Conservation (phyloP, 2,329 filamentous ascomycete genomes). For the Trichoderma koningii region DNA sequence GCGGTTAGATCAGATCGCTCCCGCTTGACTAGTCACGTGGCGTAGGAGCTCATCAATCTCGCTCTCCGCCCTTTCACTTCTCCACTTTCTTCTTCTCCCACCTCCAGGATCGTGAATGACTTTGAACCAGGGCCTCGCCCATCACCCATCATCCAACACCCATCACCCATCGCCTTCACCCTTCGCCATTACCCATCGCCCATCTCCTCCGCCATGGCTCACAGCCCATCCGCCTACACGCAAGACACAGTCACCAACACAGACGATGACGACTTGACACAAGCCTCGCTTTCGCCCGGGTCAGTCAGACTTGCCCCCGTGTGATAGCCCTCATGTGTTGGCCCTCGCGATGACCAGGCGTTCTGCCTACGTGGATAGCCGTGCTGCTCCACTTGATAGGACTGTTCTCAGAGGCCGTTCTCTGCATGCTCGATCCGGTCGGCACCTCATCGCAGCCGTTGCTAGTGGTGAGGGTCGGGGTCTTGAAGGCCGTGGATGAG, state of each 20-base stretch:
- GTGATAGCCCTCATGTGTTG: slow-evolving; percentile 3
- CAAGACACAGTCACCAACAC: slow-evolving; percentile 4
- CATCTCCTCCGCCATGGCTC: background rate
- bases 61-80: slow-evolving; percentile 1
- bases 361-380: slow-evolving; percentile 10
- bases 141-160: background rate
- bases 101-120: background rate
- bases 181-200: background rate
- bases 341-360: background rate
- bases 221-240: slow-evolving; percentile 1
- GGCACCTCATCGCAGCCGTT: too few relatives aligned
- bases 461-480: too few relatives aligned
- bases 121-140: background rate
- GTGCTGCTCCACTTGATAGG: background rate
- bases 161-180: background rate
- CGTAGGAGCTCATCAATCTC: background rate
- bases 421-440: too few relatives aligned
- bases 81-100: background rate
- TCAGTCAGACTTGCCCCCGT: slow-evolving; percentile 11
- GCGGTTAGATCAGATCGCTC: background rate
- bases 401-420: too few relatives aligned
- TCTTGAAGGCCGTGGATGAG: too few relatives aligned
- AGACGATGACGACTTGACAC: slow-evolving; percentile 1
- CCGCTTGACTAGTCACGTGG: background rate
- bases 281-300: background rate